These are phyloP conservation scores for Cavenderia fasciculata DNA, from an alignment of 78 protist species.

Conservation along the genomic window DNA sequence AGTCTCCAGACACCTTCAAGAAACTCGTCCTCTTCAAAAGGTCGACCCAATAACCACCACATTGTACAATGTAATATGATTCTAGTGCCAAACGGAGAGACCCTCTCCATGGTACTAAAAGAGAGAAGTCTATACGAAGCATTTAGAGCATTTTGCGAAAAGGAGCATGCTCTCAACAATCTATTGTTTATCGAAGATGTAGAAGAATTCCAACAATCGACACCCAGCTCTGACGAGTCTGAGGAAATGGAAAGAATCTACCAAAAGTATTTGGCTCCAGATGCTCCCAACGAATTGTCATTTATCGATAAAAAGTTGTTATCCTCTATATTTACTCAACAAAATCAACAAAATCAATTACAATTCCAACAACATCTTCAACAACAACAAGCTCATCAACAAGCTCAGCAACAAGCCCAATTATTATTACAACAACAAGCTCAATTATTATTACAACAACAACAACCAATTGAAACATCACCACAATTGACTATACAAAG, in stretches of 20 bases:
- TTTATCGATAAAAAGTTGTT: no score
- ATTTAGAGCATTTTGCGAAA: conserved; percentile 25
- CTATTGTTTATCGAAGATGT: conserved; percentile 45
- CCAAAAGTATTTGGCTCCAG: not conserved
- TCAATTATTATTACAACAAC: not conserved
- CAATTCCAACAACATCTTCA: not conserved
- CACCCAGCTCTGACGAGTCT: not conserved
- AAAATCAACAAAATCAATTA: not conserved
- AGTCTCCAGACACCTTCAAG: no score
- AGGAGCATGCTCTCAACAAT: conserved; percentile 2
- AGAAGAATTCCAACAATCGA: not conserved
- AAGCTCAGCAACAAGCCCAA: no score
- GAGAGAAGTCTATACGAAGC: conserved; percentile 30
- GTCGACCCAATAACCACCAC: not conserved
- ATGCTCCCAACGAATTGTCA: conserved; percentile 2
- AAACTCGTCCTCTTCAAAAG: no score
- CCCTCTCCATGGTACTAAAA: conserved; percentile 14
- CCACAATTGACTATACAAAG: no score
- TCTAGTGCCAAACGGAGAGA: conserved; percentile 14
- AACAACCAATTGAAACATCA: not conserved
- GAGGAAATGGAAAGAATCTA: conserved; percentile 31
- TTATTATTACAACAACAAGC: not conserved
- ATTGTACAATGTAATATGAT: not conserved
- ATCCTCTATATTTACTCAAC: no score
- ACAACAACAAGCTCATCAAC: no score